Conservation (phyloP, 2,329 filamentous ascomycete genomes). For the Ustilaginoidea virens region DNA sequence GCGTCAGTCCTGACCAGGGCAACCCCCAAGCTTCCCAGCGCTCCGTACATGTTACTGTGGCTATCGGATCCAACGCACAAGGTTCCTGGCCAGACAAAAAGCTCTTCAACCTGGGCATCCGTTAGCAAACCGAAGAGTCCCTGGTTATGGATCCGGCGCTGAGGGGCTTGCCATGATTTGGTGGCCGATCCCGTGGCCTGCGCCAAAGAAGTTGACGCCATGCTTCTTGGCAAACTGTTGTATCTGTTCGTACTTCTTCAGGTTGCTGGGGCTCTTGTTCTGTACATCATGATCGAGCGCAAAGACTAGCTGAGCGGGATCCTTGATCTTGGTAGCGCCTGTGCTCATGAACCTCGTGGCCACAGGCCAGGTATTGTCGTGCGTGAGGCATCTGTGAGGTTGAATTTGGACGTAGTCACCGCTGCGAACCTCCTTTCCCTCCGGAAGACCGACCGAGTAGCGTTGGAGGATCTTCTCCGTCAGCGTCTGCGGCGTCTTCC, state of each 20-base stretch:
- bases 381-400: slow-evolving; percentile 65
- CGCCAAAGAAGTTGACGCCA: slow-evolving; percentile 60
- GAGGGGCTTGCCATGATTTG: slow-evolving; percentile 46
- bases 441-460: slow-evolving; percentile 55
- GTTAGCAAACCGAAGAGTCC: slow-evolving; percentile 2
- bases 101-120: slow-evolving; percentile 32
- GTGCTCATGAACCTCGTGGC: slow-evolving; percentile 64
- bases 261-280: slow-evolving; percentile 60
- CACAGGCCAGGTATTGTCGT: slow-evolving; percentile 70
- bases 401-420: slow-evolving; percentile 69
- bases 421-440: slow-evolving; percentile 55
- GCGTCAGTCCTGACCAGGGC: slow-evolving; percentile 73
- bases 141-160: neutral
- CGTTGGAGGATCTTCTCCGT: slow-evolving; percentile 83
- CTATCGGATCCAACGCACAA: slow-evolving; percentile 61
- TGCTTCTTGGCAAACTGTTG: slow-evolving; percentile 66
- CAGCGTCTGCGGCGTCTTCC: slow-evolving; percentile 49
- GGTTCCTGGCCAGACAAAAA: slow-evolving; percentile 62
- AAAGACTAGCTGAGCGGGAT: slow-evolving; percentile 64
- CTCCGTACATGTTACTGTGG: slow-evolving; percentile 74
- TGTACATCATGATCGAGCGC: slow-evolving; percentile 79
- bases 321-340: slow-evolving; percentile 53
- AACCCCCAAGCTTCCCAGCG: slow-evolving; percentile 58
- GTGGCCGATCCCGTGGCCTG: slow-evolving; percentile 69
- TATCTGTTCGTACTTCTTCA: slow-evolving; percentile 70